These are phyloP conservation scores for Saccharomyces paradoxus DNA, from an alignment of 805 yeast species.

Conservation along the genomic window DNA sequence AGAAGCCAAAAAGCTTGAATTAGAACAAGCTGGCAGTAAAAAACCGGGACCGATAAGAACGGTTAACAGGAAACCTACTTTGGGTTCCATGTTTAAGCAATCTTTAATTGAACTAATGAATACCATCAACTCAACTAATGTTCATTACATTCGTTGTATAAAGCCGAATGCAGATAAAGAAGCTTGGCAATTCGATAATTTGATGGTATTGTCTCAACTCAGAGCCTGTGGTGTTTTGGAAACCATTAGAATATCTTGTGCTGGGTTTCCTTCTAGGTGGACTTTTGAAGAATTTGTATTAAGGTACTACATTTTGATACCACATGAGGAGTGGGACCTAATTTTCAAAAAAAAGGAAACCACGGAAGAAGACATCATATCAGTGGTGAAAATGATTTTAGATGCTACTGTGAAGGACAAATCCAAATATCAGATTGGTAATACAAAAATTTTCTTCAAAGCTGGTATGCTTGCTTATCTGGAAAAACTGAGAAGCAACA, in stretches of 20 bases:
- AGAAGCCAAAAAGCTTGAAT: slow-evolving; percentile 30
- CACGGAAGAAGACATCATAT: slow-evolving; percentile 48
- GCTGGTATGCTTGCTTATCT: slow-evolving; percentile 93
- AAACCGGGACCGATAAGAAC: slow-evolving; percentile 38
- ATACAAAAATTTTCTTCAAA: slow-evolving; percentile 87
- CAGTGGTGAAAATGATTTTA: slow-evolving; percentile 62
- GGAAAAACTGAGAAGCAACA: slow-evolving; percentile 77
- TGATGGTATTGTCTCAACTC: slow-evolving; percentile 89
- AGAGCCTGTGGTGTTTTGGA: slow-evolving; percentile 98
- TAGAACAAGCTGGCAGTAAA: slow-evolving; percentile 24
- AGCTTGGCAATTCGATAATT: slow-evolving; percentile 93
- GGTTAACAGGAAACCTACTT: slow-evolving; percentile 73
- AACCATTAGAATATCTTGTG: slow-evolving; percentile 92
- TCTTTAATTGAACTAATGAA: slow-evolving; percentile 88
- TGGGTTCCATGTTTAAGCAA: slow-evolving; percentile 88
- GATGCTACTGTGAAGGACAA: slow-evolving; percentile 54
- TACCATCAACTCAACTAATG: slow-evolving; percentile 90
- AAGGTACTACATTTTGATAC: slow-evolving; percentile 76
- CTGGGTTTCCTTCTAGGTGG: slow-evolving; percentile 97
- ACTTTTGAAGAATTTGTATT: slow-evolving; percentile 87
- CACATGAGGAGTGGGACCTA: slow-evolving; percentile 59
- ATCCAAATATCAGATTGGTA: slow-evolving; percentile 78
- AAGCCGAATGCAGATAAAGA: slow-evolving; percentile 90
- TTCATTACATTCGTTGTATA: slow-evolving; percentile 93
- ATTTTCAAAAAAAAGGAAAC: slow-evolving; percentile 43